Evolutionary conservation across 1,284 basidiomycete genomes (phyloP).

Genomic region (Moesziomyces globuligerus): DNA sequence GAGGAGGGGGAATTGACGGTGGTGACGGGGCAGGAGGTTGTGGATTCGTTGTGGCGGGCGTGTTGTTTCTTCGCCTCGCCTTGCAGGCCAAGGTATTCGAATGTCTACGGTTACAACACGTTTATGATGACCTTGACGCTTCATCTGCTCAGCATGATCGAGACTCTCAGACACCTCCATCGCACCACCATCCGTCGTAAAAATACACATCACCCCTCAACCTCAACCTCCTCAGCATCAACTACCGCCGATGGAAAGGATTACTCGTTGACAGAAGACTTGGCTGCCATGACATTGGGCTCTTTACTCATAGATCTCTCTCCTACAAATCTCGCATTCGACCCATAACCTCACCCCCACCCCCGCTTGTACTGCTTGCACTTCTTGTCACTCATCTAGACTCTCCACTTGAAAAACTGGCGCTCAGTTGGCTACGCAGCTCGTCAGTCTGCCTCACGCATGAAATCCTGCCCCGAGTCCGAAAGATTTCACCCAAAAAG

Average conservation of each 20-base stretch:
- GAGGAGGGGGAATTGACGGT: conserved; percentile 24
- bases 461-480: too few species aligned
- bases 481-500: too few species aligned
- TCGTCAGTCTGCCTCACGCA: too few species aligned
- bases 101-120: conserved; percentile 41
- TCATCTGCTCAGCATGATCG: conserved; percentile 23
- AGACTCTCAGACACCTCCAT: conserved; percentile 31
- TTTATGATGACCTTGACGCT: conserved; percentile 32
- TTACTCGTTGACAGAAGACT: conserved; percentile 18
- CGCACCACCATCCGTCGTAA: conserved; percentile 3
- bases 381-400: too few species aligned
- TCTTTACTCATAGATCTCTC: conserved; percentile 4
- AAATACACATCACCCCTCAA: too few species aligned
- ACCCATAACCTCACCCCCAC: neutral
- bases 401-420: too few species aligned
- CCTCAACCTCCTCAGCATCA: too few species aligned
- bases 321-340: neutral
- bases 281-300: conserved; percentile 13
- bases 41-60: conserved; percentile 30
- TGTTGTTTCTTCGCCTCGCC: conserved; percentile 32
- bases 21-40: conserved; percentile 8
- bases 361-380: too few species aligned
- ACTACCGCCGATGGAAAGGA: too few species aligned
- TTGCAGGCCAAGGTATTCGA: conserved; percentile 15
- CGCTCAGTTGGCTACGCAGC: too few species aligned